A percentile compares a stretch with the other conserved stretches of the same genome.
phyloP scores from a whole-genome alignment of 2,329 filamentous ascomycete genomes.

The Fusarium redolens region DNA sequence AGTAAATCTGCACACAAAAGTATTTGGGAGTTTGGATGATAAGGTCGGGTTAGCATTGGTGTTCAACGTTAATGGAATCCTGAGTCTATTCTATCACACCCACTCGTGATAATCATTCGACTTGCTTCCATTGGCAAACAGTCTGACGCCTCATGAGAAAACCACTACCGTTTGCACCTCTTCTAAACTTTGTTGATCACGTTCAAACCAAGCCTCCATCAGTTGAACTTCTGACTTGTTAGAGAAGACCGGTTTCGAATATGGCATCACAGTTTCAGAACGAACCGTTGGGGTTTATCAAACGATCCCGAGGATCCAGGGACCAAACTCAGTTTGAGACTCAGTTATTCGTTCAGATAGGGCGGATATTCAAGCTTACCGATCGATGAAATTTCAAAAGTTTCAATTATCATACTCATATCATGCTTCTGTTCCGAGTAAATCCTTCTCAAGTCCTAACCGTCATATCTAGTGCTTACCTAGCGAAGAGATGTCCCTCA shows the following conservation, averaged over 20 bases:
- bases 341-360: neutral
- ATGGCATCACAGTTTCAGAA: conserved; percentile 1
- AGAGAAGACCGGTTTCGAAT: neutral
- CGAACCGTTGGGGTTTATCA: conserved; percentile 19
- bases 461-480: neutral
- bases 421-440: neutral
- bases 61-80: neutral
- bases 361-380: neutral
- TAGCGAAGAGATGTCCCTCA: neutral
- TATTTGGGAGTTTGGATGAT: neutral
- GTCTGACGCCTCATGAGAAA: neutral
- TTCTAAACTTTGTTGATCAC: neutral
- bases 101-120: neutral
- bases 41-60: neutral
- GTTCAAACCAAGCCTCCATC: neutral
- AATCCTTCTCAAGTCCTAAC: neutral
- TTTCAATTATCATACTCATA: neutral
- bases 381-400: neutral
- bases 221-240: neutral
- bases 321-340: conserved; percentile 20
- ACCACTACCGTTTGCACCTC: neutral
- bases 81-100: neutral
- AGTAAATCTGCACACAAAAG: neutral
- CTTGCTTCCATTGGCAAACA: neutral
- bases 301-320: conserved; percentile 16